Evolutionary conservation across 345 rosid genomes (phyloP).

Genomic region (Mercurialis annua): DNA sequence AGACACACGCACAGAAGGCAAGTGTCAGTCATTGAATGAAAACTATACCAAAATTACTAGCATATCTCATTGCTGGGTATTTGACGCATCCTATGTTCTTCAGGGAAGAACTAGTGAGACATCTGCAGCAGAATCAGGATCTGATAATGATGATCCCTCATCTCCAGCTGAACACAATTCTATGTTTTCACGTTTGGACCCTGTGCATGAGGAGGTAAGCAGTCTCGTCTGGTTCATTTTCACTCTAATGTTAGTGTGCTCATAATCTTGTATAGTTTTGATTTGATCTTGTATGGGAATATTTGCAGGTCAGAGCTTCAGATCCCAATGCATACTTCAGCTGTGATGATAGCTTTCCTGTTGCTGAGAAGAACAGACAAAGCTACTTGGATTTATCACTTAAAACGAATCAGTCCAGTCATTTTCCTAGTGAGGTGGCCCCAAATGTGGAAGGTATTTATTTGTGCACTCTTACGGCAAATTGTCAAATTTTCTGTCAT

Average conservation of each 20-base stretch:
- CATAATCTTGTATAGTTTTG: not conserved
- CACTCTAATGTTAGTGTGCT: not conserved
- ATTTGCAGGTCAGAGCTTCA: conserved; percentile 45
- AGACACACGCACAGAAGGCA: conserved; percentile 54
- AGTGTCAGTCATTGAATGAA: conserved; percentile 1
- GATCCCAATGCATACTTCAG: conserved; percentile 66
- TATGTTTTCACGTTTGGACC: conserved; percentile 38
- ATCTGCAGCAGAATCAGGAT: conserved; percentile 54
- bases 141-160: conserved; percentile 54
- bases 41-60: conserved; percentile 1
- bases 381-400: conserved; percentile 28
- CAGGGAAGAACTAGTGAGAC: conserved; percentile 58
- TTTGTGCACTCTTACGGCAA: not conserved
- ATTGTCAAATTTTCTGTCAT: not conserved
- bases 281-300: not conserved
- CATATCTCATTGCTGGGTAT: conserved; percentile 3
- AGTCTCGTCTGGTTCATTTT: conserved; percentile 13
- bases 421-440: conserved; percentile 20
- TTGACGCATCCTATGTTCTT: conserved; percentile 14
- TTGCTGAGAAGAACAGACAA: conserved; percentile 34
- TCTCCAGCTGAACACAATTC: conserved; percentile 45
- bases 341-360: conserved; percentile 53
- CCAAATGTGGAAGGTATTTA: conserved; percentile 38
- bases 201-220: conserved; percentile 69
- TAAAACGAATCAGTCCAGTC: conserved; percentile 18